phyloP scores from a whole-genome alignment of 768 basidiomycete species.

The Boletus reticulatus region DNA sequence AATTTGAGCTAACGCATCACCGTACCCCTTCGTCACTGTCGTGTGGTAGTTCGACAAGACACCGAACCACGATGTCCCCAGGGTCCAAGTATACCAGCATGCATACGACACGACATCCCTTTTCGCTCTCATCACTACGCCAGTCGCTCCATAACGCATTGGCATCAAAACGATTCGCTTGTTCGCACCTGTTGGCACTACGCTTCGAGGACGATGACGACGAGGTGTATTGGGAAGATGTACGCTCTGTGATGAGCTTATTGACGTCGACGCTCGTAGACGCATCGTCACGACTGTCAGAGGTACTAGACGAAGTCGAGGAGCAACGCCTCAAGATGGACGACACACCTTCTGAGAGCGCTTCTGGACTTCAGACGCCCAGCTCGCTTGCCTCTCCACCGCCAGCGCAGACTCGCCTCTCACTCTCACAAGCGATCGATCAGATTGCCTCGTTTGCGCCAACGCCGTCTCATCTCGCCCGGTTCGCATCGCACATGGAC shows the following conservation, averaged over 20 bases:
- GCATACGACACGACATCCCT: constrained; percentile 58
- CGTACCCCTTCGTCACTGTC: constrained; percentile 12
- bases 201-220: constrained; percentile 74
- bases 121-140: constrained; percentile 63
- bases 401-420: constrained; percentile 10
- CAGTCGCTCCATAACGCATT: constrained; percentile 64
- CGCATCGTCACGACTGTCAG: constrained; percentile 56
- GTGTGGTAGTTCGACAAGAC: constrained; percentile 12
- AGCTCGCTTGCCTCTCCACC: constrained; percentile 18
- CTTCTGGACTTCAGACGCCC: constrained; percentile 12
- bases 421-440: constrained; percentile 13
- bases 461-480: constrained; percentile 61
- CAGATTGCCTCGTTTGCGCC: constrained; percentile 61
- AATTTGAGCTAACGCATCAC: constrained; percentile 39
- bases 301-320: constrained; percentile 62
- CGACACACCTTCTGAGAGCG: constrained; percentile 37
- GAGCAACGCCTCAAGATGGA: constrained; percentile 47
- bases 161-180: constrained; percentile 72
- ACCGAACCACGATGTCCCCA: constrained; percentile 35
- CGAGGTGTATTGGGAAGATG: constrained; percentile 83
- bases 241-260: constrained; percentile 68
- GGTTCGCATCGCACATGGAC: constrained; percentile 74
- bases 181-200: constrained; percentile 75
- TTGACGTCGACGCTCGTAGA: constrained; percentile 68
- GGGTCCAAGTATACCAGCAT: constrained; percentile 65